A percentile compares a stretch with the other conserved stretches of the same genome.
These are phyloP conservation scores for Tephrocybe rancida DNA, from an alignment of 768 basidiomycete species.

Conservation along the genomic window DNA sequence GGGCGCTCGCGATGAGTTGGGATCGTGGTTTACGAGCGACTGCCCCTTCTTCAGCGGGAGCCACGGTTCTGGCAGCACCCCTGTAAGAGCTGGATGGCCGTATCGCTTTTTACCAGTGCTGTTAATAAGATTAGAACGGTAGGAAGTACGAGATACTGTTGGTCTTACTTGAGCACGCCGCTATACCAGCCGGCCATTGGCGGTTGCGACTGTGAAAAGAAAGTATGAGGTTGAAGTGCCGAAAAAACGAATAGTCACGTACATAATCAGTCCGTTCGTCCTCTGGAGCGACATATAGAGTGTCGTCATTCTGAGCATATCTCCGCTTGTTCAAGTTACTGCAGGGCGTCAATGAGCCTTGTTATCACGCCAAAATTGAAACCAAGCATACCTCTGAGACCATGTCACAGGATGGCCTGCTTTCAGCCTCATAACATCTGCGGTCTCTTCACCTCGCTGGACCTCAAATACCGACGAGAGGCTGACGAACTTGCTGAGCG, in stretches of 20 bases:
- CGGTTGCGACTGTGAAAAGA: conserved; percentile 75
- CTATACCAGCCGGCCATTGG: conserved; percentile 96
- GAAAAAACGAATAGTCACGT: conserved; percentile 19
- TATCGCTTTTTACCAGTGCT: conserved; percentile 96
- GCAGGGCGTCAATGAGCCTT: conserved; percentile 1
- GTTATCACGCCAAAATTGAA: neutral
- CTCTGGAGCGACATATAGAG: conserved; percentile 92
- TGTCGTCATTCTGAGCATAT: conserved; percentile 94
- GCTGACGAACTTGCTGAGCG: conserved; percentile 81
- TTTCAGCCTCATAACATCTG: conserved; percentile 72
- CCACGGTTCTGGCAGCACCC: conserved; percentile 92
- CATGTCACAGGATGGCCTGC: conserved; percentile 86
- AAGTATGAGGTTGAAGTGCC: conserved; percentile 2
- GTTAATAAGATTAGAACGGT: conserved; percentile 6
- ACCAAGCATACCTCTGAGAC: conserved; percentile 73
- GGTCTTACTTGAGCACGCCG: conserved; percentile 83
- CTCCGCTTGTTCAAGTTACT: conserved; percentile 85
- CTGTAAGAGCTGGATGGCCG: conserved; percentile 94
- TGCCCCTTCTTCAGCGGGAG: conserved; percentile 87
- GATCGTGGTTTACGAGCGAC: conserved; percentile 63
- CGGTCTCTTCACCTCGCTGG: conserved; percentile 84
- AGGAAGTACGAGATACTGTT: neutral
- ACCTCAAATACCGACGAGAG: conserved; percentile 89
- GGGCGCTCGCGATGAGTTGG: conserved; percentile 34
- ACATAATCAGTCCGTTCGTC: conserved; percentile 92